Base-by-base conservation (phyloP, 768 basidiomycete genomes). In the Pulveroboletus frians region DNA sequence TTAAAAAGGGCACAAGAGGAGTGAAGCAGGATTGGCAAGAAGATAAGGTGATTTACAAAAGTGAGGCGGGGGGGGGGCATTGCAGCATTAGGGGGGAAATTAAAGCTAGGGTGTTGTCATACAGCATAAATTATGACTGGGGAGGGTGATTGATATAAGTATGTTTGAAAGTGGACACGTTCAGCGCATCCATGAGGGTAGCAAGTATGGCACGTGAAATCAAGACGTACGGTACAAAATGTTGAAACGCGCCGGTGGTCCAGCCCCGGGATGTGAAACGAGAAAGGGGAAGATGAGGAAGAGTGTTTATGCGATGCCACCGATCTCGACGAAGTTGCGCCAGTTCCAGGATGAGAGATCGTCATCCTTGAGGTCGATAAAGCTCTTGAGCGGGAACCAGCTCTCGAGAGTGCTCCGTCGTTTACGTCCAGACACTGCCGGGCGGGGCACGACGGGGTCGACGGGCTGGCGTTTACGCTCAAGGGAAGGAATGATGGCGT, bases 251-350 rank as follows among this genome's bases (percentile, higher is more conserved):
- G 27, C 32, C n/a, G 38, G 55, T 30, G 57, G 43, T 26, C 43
- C 46, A 11, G 40, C 57, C 37, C 7, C 46, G 35, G 26, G 29
- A 4, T n/a, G 39, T 13, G 8, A 40, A 23, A 26, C 15, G 4
- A 8, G 52, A 26, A 35, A 14, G 11, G 11, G 50, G n/a, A 47
- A 39, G 11, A 40, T 37, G 3, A 35, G 14, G 5, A 20, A 11
- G 3, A 2, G 13, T 10, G 34, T 29, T 40, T 46, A 64, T 48
- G 59, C 13, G 32, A 67, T 57, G 14, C 65, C 69, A 13, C 74
- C 69, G 14, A 84, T 75, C 61, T 84, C 77, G 57, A 85, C 77
- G 60, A 84, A 79, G 65, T 80, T 81, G 54, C 80, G 70, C 82
- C 81, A 84, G 46, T 72, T 73, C 69, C 79, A 77, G 4, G 69